These are phyloP conservation scores for Eucalyptus tenuipes DNA, from an alignment of 345 rosid genomes.

Conservation along the genomic window DNA sequence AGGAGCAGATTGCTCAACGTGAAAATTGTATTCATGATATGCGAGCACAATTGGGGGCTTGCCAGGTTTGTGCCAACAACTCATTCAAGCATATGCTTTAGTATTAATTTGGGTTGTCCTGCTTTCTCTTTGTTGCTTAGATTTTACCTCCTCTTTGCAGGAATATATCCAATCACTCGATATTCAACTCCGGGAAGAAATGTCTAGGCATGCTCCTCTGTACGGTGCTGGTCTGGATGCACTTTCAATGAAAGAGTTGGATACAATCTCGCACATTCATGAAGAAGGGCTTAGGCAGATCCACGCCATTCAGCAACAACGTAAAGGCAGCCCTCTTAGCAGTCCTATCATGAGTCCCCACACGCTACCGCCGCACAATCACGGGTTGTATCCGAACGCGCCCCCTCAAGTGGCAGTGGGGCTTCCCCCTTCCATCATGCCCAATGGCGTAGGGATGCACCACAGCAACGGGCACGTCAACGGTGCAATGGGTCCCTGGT, in stretches of 20 bases:
- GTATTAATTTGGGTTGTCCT: not conserved
- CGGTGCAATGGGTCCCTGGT: conserved; percentile 80
- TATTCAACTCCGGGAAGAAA: conserved; percentile 76
- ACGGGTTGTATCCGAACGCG: conserved; percentile 55
- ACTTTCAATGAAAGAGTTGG: conserved; percentile 86
- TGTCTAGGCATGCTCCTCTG: conserved; percentile 85
- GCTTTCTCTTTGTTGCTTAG: not conserved
- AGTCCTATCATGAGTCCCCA: conserved; percentile 64
- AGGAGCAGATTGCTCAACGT: conserved; percentile 83
- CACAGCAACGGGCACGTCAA: conserved; percentile 83
- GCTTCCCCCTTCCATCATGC: conserved; percentile 50
- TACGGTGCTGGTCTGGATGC: conserved; percentile 92
- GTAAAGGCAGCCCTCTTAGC: conserved; percentile 63
- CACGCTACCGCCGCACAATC: conserved; percentile 48
- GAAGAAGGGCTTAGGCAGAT: conserved; percentile 94
- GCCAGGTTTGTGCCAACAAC: conserved; percentile 49
- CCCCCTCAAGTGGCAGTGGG: conserved; percentile 70
- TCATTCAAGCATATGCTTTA: not conserved
- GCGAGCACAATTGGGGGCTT: conserved; percentile 79
- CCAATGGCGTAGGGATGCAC: conserved; percentile 56
- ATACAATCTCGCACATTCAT: conserved; percentile 75
- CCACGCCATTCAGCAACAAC: conserved; percentile 68
- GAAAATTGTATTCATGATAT: conserved; percentile 92
- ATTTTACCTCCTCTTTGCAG: conserved; percentile 25
- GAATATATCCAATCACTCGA: conserved; percentile 74